These are phyloP conservation scores for Nemania sp. DNA, from an alignment of 2,329 filamentous ascomycete genomes.

Conservation along the genomic window DNA sequence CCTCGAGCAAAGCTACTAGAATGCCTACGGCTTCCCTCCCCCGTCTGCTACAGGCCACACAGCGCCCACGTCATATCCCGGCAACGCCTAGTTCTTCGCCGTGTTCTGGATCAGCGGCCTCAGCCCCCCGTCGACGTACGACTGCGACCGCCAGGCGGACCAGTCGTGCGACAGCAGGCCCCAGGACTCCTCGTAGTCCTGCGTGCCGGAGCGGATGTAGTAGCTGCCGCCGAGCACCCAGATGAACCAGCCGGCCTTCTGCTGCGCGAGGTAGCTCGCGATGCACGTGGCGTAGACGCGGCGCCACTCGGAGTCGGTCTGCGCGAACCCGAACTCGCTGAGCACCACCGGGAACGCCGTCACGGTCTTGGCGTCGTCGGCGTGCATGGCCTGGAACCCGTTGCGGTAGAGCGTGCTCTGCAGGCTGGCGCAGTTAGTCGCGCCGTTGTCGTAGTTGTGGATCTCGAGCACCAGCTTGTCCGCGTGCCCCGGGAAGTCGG, in stretches of 20 bases:
- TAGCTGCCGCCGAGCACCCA: conserved; percentile 65
- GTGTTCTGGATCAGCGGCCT: conserved; percentile 34
- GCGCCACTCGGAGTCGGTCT: conserved; percentile 52
- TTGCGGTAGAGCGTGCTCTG: conserved; percentile 52
- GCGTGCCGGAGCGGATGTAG: conserved; percentile 56
- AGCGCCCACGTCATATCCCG: not conserved
- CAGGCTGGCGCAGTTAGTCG: conserved; percentile 52
- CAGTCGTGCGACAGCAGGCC: conserved; percentile 60
- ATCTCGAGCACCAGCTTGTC: conserved; percentile 64
- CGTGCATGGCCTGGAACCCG: conserved; percentile 56
- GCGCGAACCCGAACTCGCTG: conserved; percentile 60
- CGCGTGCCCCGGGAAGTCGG: conserved; percentile 53
- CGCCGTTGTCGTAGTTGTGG: conserved; percentile 63
- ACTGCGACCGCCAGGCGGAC: conserved; percentile 53
- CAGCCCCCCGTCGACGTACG: conserved; percentile 49
- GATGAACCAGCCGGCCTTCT: conserved; percentile 60
- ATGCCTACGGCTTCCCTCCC: too few relatives aligned
- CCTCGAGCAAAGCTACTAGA: too few relatives aligned
- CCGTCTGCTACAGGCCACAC: not conserved
- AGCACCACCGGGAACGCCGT: conserved; percentile 56
- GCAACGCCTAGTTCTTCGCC: conserved; percentile 14
- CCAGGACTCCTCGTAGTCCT: conserved; percentile 63
- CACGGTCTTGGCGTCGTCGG: conserved; percentile 41
- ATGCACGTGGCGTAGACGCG: conserved; percentile 58
- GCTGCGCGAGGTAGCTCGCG: conserved; percentile 51